A percentile compares a stretch with the other conserved stretches of the same genome.
phyloP scores from a whole-genome alignment of 768 basidiomycete species.

The Boletus insuetus region DNA sequence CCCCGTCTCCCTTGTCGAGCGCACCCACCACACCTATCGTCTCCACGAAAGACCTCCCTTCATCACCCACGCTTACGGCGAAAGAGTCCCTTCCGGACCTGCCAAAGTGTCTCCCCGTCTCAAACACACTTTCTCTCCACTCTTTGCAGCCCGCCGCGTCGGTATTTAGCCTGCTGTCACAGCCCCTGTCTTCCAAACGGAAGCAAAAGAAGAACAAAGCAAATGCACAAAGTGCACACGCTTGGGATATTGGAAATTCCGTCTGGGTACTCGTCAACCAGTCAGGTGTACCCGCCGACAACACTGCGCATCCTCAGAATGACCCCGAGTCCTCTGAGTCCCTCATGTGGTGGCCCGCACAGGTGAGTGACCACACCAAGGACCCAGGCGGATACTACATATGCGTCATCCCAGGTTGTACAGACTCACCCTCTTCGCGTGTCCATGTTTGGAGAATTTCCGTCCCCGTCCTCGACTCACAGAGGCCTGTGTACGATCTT shows the following conservation, averaged over 20 bases:
- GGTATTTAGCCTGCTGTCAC: slow-evolving; percentile 11
- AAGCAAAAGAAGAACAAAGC: slow-evolving; percentile 18
- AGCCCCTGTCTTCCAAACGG: slow-evolving; percentile 20
- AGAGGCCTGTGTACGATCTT: slow-evolving; percentile 26
- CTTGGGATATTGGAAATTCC: slow-evolving; percentile 35
- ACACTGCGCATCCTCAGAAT: slow-evolving; percentile 21
- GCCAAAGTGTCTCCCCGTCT: slow-evolving; percentile 3
- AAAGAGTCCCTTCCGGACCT: neutral
- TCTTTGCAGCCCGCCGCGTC: slow-evolving; percentile 8
- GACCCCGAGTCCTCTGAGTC: slow-evolving; percentile 17
- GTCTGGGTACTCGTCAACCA: slow-evolving; percentile 56
- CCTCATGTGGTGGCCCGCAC: slow-evolving; percentile 69
- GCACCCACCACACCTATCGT: slow-evolving; percentile 15
- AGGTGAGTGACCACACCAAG: slow-evolving; percentile 39
- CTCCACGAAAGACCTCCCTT: slow-evolving; percentile 16
- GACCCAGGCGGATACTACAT: slow-evolving; percentile 1
- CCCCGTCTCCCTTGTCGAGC: slow-evolving; percentile 29
- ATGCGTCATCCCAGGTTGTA: slow-evolving; percentile 19
- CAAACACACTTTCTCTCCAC: slow-evolving; percentile 15
- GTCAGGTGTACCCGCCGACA: slow-evolving; percentile 34
- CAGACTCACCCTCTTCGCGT: slow-evolving; percentile 27
- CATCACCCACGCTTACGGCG: slow-evolving; percentile 6
- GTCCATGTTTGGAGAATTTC: slow-evolving; percentile 32
- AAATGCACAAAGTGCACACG: neutral
- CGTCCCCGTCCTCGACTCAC: slow-evolving; percentile 25